Conservation (phyloP, 2,329 filamentous ascomycete species). For the Pseudogymnoascus sp. region DNA sequence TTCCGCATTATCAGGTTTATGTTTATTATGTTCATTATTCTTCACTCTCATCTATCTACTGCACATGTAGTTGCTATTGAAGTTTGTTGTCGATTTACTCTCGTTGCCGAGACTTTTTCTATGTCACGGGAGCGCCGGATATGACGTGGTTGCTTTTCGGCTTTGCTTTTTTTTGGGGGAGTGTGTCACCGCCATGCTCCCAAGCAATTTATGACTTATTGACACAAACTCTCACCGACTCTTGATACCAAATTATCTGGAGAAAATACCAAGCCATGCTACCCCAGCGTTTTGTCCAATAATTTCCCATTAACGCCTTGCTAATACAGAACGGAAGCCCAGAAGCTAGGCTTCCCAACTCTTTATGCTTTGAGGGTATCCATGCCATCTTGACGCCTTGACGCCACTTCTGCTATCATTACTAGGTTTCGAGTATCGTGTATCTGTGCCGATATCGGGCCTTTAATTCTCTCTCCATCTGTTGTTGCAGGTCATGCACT, state of each 20-base stretch:
- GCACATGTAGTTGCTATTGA: background rate
- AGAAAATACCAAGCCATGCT: background rate
- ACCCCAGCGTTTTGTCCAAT: too few species aligned
- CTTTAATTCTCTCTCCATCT: slow-evolving; percentile 59
- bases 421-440: background rate
- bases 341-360: background rate
- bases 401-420: background rate
- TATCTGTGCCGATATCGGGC: background rate
- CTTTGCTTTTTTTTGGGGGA: background rate
- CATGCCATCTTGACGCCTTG: background rate
- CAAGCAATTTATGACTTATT: background rate
- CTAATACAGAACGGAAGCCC: background rate
- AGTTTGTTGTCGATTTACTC: background rate
- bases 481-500: slow-evolving; percentile 61
- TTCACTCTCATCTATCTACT: background rate
- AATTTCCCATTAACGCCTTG: background rate
- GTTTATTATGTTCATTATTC: background rate
- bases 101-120: background rate
- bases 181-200: background rate
- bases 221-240: background rate
- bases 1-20: background rate
- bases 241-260: background rate
- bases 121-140: background rate
- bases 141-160: background rate
- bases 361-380: background rate